Percentiles rank a stretch among this genome's conserved stretches.
phyloP scores from a whole-genome alignment of 2,329 filamentous ascomycete species.

The Xylaria arbuscula region DNA sequence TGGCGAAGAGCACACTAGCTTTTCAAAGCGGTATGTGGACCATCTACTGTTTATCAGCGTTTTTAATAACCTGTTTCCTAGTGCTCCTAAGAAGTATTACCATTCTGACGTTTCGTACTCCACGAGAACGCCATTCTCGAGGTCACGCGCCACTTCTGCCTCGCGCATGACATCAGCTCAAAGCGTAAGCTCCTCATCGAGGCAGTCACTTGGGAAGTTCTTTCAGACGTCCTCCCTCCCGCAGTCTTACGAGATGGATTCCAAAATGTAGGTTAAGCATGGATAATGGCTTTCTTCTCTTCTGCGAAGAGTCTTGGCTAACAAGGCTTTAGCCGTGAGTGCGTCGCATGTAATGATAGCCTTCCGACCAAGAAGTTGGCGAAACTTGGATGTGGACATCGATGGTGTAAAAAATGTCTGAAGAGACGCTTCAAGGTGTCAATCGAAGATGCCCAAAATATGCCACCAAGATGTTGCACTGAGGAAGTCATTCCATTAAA shows the following conservation, averaged over 20 bases:
- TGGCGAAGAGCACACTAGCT: constrained; percentile 44
- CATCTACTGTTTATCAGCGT: constrained; percentile 12
- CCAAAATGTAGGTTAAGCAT: constrained; percentile 46
- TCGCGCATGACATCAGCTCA: constrained; percentile 51
- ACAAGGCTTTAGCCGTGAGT: constrained; percentile 68
- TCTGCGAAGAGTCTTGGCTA: constrained; percentile 35
- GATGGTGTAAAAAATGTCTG: constrained; percentile 83
- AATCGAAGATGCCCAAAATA: constrained; percentile 79
- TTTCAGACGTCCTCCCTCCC: constrained; percentile 45
- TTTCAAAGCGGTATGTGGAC: constrained; percentile 49
- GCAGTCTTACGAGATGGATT: constrained; percentile 43
- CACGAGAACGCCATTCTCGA: constrained; percentile 49
- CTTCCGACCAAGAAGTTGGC: constrained; percentile 71
- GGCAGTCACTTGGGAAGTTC: constrained; percentile 48
- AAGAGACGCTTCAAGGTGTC: constrained; percentile 80
- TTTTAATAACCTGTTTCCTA: constrained; percentile 40
- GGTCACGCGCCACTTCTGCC: constrained; percentile 51
- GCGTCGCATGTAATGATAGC: constrained; percentile 78
- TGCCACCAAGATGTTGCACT: constrained; percentile 87
- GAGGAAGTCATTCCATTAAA: constrained; percentile 77
- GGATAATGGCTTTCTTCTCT: constrained; percentile 24
- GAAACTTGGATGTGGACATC: constrained; percentile 81
- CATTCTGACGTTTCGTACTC: constrained; percentile 49
- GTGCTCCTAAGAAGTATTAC: constrained; percentile 47
- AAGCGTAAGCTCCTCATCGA: constrained; percentile 53